Conservation (phyloP, 2,329 filamentous ascomycete genomes). For the Neofusicoccum umdonicola region DNA sequence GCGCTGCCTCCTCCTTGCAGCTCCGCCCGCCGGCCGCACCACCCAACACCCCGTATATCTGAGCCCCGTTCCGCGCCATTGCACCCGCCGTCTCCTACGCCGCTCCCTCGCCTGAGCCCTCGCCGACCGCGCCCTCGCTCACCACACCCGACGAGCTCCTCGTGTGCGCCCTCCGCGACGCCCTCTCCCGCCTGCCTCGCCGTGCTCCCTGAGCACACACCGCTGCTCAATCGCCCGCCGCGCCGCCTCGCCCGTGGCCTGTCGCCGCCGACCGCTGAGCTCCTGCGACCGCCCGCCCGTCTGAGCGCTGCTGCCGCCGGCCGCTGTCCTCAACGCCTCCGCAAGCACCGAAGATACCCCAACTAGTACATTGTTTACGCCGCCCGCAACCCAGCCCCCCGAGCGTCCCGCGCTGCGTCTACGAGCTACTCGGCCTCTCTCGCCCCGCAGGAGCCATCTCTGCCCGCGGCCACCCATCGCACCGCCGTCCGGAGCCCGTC, state of each 20-base stretch:
- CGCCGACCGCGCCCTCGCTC: slow-evolving; percentile 8
- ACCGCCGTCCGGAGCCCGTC: not conserved
- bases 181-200: slow-evolving; percentile 1
- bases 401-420: slow-evolving; percentile 1
- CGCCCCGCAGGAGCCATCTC: not conserved
- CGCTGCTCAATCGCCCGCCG: not conserved
- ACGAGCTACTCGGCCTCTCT: not conserved
- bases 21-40: slow-evolving; percentile 9
- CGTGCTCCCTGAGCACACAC: not conserved
- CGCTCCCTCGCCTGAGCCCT: slow-evolving; percentile 11
- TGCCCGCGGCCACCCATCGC: not conserved
- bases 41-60: slow-evolving; percentile 8
- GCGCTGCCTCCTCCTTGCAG: slow-evolving; percentile 16
- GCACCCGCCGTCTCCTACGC: not conserved
- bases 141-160: not conserved
- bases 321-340: slow-evolving; percentile 3
- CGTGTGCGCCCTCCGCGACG: not conserved
- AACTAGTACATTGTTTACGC: slow-evolving; percentile 13
- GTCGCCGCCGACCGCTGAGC: not conserved
- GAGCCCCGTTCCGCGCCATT: slow-evolving; percentile 10
- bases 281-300: not conserved
- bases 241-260: not conserved
- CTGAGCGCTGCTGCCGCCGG: not conserved
- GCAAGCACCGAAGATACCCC: slow-evolving; percentile 16
- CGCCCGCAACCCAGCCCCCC: not conserved